Base-by-base conservation (phyloP, 345 rosid genomes). In the Lumnitzera racemosa region DNA sequence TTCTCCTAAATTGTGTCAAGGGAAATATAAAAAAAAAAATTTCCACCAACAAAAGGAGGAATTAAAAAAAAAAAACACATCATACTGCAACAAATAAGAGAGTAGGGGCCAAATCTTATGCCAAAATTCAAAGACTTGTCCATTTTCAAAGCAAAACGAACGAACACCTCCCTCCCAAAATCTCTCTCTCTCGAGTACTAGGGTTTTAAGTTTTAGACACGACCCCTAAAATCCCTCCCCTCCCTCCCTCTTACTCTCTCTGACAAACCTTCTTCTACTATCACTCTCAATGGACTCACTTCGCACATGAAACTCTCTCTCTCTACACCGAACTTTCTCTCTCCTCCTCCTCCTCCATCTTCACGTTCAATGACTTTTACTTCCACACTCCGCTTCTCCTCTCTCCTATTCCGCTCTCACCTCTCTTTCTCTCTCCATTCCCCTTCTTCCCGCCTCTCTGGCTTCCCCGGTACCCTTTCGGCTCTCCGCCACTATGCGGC, bases 361-460 rank as follows among this genome's bases (percentile, higher is more conserved):
- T 64, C 70, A 36, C 43, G 9, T 36, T 9, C 43, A 50, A 86
- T 87, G 95, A 75, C 92, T 61, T 70, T 86, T 56, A 70, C 82
- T 58, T 78, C 90, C 62, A 67, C 91, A 53, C 81, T 89, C 63
- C 95, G 92, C 43, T 70, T 80, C 62, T 83, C 92, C 31, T 78
- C 87, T 43, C 57, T 78, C 47, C 69, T 88, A 53, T 72, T 83
- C 70, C 86, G 80, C 58, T 69, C 51, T 61, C 75, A 70, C 61
- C 49, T 66, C 66, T 9, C 29, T 36, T 9, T 36, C 43, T 36
- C 43, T 7, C 7, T 9, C 43, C 43, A 6, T 36, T 36, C 43
- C 43, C 1, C 43, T 36, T 36, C 64, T 51, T 17, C 46, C 63
- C 68, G 58, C 70, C 11, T 55, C 51, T 65, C 71, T 50, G 15